Base-by-base conservation (phyloP, 495 filamentous ascomycete species). In the Penicillium roqueforti region DNA sequence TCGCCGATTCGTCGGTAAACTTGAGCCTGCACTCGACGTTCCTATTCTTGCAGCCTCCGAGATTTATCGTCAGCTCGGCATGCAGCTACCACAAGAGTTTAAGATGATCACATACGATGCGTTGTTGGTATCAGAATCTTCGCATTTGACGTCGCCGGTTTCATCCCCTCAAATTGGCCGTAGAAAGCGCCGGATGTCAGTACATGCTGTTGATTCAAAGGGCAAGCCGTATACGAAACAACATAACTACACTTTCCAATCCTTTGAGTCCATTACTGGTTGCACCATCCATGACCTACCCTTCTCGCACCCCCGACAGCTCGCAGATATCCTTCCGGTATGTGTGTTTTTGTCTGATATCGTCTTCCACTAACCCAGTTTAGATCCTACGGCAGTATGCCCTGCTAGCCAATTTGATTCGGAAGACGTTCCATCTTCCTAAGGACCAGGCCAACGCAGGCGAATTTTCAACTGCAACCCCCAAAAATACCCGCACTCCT, bases 261-360 rank as follows among this genome's bases (percentile, higher is more conserved):
- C 88, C 3, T 79, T 87, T 47, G 87, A 89, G 54, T 76, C 82
- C 3, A 83, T 87, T 14, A 86, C 81, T 45, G 87, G 87, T 4
- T 77, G 83, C 32, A 79, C 77, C 2, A 65, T 98, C 22, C 80
- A 79, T 34, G 80, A 88, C 19, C 71, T 97, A 8, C 85, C 88
- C 1, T 96, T 98, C 60, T 82, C 84, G 1, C 93, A 97, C 63
- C 93, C 93, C 2, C 81, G 85, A 46, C 91, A 97, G 62, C 72
- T 98, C 13, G 72, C 92, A 23, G 80, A 80, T 36, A 83, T 96
- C 48, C 75, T 97, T 22, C 90, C 87, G 14, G 74, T 77, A 68
- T 44, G 70, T 52, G 20, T 56, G 29, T n/a, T 25, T 47, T 13
- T 4, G n/a, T 14, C 14, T 19, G 9, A 47, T 18, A 5, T 39